These are phyloP conservation scores for Cyphellophora attinorum DNA, from an alignment of 2,329 filamentous ascomycete genomes.

Conservation along the genomic window DNA sequence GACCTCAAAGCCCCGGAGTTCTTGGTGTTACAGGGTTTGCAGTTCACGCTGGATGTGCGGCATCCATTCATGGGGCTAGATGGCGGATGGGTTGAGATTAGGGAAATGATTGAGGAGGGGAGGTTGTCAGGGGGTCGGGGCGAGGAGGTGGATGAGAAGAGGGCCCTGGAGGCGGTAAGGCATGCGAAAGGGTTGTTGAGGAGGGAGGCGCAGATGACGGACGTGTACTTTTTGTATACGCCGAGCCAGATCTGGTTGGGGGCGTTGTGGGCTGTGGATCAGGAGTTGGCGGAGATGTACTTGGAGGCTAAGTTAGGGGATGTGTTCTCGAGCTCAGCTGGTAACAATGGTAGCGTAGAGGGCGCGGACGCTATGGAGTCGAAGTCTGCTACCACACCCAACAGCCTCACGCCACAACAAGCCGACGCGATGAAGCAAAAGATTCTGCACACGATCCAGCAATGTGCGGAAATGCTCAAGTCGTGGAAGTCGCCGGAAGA, in stretches of 20 bases:
- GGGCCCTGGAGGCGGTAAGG: slow-evolving; percentile 57
- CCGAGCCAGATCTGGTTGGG: slow-evolving; percentile 90
- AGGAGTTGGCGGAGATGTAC: slow-evolving; percentile 33
- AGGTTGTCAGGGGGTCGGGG: slow-evolving; percentile 9
- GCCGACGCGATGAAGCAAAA: slow-evolving; percentile 8
- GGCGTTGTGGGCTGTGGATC: slow-evolving; percentile 65
- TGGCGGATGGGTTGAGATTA: slow-evolving; percentile 72
- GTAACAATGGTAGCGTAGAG: not conserved
- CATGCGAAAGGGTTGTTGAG: slow-evolving; percentile 65
- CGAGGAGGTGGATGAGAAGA: slow-evolving; percentile 24
- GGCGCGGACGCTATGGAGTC: slow-evolving; percentile 6
- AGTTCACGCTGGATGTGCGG: slow-evolving; percentile 86
- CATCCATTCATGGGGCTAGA: slow-evolving; percentile 85
- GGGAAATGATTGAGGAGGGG: slow-evolving; percentile 52
- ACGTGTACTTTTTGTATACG: slow-evolving; percentile 94
- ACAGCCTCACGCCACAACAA: not conserved
- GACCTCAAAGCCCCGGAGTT: slow-evolving; percentile 88
- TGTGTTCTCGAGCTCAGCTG: slow-evolving; percentile 1
- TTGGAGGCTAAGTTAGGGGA: slow-evolving; percentile 32
- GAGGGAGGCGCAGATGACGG: slow-evolving; percentile 73
- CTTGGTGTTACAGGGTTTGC: slow-evolving; percentile 78
- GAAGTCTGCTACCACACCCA: not conserved
- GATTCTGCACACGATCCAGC: slow-evolving; percentile 26
- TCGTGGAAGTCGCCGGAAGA: slow-evolving; percentile 30
- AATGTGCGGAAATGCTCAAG: slow-evolving; percentile 29